Evolutionary conservation across 2,329 filamentous ascomycete species (phyloP).

Genomic region (Drechslerella coelobrocha): DNA sequence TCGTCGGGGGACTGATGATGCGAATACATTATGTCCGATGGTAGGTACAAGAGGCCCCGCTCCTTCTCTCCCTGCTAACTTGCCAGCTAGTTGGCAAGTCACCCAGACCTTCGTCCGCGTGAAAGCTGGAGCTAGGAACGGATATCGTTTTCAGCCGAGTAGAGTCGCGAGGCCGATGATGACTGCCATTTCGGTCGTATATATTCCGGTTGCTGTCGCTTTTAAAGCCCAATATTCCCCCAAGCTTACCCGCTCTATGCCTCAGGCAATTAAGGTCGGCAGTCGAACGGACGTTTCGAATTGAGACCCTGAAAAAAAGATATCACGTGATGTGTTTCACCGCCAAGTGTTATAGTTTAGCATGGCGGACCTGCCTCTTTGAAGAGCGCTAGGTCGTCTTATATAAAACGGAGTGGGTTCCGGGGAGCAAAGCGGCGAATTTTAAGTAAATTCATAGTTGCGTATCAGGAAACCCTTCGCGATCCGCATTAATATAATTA

Average conservation of each 20-base stretch:
- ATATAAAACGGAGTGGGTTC: neutral
- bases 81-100: constrained; percentile 31
- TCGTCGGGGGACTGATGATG: constrained; percentile 44
- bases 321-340: constrained; percentile 42
- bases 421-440: neutral
- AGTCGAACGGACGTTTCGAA: constrained; percentile 46
- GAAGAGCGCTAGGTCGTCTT: neutral
- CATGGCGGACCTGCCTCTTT: constrained; percentile 15
- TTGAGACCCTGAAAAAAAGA: constrained; percentile 42
- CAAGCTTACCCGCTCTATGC: constrained; percentile 31
- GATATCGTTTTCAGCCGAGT: constrained; percentile 31
- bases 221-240: constrained; percentile 13
- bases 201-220: constrained; percentile 39
- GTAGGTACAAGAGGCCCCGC: constrained; percentile 15
- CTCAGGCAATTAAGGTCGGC: constrained; percentile 29
- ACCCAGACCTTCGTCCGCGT: constrained; percentile 19
- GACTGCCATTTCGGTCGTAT: constrained; percentile 35
- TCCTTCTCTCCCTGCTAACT: constrained; percentile 38
- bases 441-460: neutral
- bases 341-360: constrained; percentile 25
- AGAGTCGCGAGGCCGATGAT: constrained; percentile 18
- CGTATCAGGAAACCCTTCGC: neutral
- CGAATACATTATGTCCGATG: constrained; percentile 37
- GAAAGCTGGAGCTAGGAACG: constrained; percentile 3
- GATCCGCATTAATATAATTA: neutral